phyloP scores from a whole-genome alignment of 1,139 yeast genomes.

The Kodamaea ohmeri region DNA sequence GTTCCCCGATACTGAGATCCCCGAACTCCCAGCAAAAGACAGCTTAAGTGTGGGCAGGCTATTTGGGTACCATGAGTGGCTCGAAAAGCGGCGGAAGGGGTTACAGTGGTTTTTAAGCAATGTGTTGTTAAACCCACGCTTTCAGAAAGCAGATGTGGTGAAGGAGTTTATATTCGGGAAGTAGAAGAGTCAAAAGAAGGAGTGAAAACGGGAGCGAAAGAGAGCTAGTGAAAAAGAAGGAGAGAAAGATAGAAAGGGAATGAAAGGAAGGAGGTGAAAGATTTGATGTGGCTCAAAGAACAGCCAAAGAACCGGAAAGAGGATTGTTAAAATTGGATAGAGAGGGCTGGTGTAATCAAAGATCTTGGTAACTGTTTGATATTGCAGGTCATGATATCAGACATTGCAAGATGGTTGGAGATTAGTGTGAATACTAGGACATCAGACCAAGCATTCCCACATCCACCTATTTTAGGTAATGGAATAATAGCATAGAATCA shows the following conservation, averaged over 20 bases:
- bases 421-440: no score
- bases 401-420: no score
- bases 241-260: background rate
- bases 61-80: constrained; percentile 46
- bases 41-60: constrained; percentile 46
- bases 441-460: no score
- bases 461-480: no score
- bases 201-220: background rate
- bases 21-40: constrained; percentile 66
- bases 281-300: no score
- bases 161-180: constrained; percentile 43
- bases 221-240: background rate
- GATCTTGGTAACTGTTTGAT: no score
- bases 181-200: background rate
- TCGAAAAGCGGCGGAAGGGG: constrained; percentile 62
- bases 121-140: constrained; percentile 62
- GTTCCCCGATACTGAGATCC: constrained; percentile 48
- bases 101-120: constrained; percentile 72
- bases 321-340: no score
- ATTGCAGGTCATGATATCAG: no score
- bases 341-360: no score
- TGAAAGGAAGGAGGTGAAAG: background rate
- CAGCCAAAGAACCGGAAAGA: no score
- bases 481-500: no score
- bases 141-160: constrained; percentile 47